These are phyloP conservation scores for Cylindrodendrum hubeiense DNA, from an alignment of 2,329 filamentous ascomycete species.

Conservation along the genomic window DNA sequence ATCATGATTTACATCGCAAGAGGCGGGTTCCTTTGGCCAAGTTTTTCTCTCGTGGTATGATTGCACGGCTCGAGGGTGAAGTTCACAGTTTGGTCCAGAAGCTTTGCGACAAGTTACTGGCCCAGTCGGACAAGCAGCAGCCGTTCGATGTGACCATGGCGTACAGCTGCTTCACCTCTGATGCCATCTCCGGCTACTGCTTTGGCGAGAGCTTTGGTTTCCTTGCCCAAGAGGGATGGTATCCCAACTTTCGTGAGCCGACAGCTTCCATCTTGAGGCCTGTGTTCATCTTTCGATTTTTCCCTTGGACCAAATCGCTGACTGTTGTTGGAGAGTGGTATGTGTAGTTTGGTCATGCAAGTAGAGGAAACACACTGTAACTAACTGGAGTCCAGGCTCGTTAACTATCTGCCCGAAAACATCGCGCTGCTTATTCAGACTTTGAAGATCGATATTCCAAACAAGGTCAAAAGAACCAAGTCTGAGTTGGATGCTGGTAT, in stretches of 20 bases:
- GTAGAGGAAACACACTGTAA: accelerated
- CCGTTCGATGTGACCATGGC: slow-evolving; percentile 14
- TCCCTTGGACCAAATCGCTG: slow-evolving; percentile 11
- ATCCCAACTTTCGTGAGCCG: slow-evolving; percentile 7
- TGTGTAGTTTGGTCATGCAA: background rate
- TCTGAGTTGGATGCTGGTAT: slow-evolving; percentile 1
- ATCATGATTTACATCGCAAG: slow-evolving; percentile 10
- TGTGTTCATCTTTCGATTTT: slow-evolving; percentile 8
- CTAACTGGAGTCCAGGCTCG: background rate
- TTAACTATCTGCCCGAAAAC: slow-evolving; percentile 8
- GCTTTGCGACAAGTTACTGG: slow-evolving; percentile 13
- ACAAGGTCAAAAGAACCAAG: slow-evolving; percentile 10
- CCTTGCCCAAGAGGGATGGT: slow-evolving; percentile 8
- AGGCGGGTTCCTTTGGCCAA: slow-evolving; percentile 7
- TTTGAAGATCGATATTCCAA: slow-evolving; percentile 10
- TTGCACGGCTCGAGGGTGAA: slow-evolving; percentile 7
- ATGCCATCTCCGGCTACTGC: slow-evolving; percentile 12
- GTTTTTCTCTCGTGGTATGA: slow-evolving; percentile 9
- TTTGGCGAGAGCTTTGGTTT: slow-evolving; percentile 11
- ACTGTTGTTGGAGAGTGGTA: slow-evolving; percentile 12
- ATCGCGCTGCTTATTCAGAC: slow-evolving; percentile 7
- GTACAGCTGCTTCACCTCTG: slow-evolving; percentile 11
- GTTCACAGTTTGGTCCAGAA: slow-evolving; percentile 4
- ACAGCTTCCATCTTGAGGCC: slow-evolving; percentile 5
- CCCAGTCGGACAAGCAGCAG: background rate